These are phyloP conservation scores for Wickerhamomyces sydowiorum DNA, from an alignment of 805 yeast genomes.

Conservation along the genomic window DNA sequence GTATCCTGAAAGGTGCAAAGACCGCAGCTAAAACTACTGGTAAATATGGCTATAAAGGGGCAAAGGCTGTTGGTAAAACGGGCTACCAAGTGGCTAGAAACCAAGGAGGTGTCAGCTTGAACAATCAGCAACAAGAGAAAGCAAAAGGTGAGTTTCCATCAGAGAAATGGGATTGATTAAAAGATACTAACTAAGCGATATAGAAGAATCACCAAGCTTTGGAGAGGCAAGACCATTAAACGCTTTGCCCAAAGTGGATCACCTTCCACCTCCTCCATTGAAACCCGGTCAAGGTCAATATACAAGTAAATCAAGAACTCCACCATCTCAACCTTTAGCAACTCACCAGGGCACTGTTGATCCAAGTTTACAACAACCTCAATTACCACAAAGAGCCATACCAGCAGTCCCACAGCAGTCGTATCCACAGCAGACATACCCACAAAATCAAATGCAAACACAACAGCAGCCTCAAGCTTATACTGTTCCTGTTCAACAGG, in stretches of 20 bases:
- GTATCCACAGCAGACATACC: background rate
- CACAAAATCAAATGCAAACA: background rate
- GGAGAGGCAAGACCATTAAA: constrained; percentile 7
- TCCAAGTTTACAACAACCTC: background rate
- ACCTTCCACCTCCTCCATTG: constrained; percentile 34
- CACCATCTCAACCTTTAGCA: background rate
- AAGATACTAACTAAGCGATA: background rate
- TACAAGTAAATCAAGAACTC: constrained; percentile 14
- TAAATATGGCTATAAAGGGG: constrained; percentile 30
- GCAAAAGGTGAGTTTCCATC: constrained; percentile 3
- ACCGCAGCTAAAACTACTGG: constrained; percentile 30
- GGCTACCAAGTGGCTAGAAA: constrained; percentile 35
- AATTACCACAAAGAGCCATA: background rate
- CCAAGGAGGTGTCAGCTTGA: constrained; percentile 9
- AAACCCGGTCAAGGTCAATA: constrained; percentile 31
- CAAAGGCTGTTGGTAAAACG: constrained; percentile 34
- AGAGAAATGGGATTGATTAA: no score
- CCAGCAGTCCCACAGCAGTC: background rate
- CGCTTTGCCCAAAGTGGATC: constrained; percentile 11
- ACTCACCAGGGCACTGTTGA: background rate
- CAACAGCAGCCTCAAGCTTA: constrained; percentile 1
- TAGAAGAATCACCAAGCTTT: constrained; percentile 4
- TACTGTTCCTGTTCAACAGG: constrained; percentile 9
- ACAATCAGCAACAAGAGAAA: background rate
- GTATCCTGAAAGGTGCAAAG: constrained; percentile 29